Base-by-base conservation (phyloP, 352 stramenopile species). In the Hyaloperonospora brassicae region DNA sequence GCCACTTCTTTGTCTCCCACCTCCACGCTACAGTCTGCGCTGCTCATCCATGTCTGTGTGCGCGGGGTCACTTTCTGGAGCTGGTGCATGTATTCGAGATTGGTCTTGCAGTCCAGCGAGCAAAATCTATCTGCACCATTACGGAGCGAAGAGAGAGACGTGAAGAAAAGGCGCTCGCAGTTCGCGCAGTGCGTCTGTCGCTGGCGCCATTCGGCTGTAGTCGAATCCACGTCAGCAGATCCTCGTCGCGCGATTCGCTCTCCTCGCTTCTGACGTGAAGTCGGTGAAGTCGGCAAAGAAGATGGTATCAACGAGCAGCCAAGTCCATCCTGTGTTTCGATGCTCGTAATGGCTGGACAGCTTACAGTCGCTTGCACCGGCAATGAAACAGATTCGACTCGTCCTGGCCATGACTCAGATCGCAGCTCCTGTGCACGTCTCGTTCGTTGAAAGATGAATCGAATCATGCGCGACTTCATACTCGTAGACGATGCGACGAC, bases 41-140 rank as follows among this genome's bases (percentile, higher is more conserved):
- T 31, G 27, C 7, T 31, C 27, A 8, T 7, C 27, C 27, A 31
- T 31, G 27, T 31, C 27, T 31, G 27, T 7, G 27, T 31, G 27
- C 7, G 7, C 27, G n/a, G n/a, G n/a, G 27, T 31, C 27, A 31
- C 7, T 3, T 31, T 7, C 27, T 31, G 27, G 27, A 31, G 27
- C 27, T 31, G 3, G 3, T 31, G 7, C 27, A 3, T 31, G 7
- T 31, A 31, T 3, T 31, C 27, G 27, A 31, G 60, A 36, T 60
- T 76, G 47, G 59, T 66, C 38, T 70, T 71, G 56, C 70, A 80
- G 55, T 80, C 70, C 13, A 80, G 50, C 24, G 67, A 80, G 52
- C 70, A 80, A 48, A 73, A 79, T 41, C 47, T 43, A 7, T 22
- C 43, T 5, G 31, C 41, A 30, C 3, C 7, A 8, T 31, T 31